phyloP scores from a whole-genome alignment of 73 alveolate genomes.

The Tetrahymena thermophila region DNA sequence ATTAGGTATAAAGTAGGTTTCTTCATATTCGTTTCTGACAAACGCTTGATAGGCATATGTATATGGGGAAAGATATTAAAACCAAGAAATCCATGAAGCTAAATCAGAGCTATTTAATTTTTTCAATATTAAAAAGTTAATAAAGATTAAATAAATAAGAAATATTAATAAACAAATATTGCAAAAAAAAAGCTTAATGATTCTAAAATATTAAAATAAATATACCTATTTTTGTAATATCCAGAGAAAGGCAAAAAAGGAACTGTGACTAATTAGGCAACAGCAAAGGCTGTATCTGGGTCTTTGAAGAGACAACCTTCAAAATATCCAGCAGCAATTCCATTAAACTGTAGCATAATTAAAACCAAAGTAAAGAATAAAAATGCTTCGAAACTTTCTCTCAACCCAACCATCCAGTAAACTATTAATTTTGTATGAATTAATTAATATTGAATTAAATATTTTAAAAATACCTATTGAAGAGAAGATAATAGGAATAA shows the following conservation, averaged over 20 bases:
- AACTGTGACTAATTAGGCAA: slow-evolving; percentile 22
- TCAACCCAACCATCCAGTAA: background rate
- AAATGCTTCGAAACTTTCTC: background rate
- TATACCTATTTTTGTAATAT: background rate
- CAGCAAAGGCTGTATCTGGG: slow-evolving; percentile 35
- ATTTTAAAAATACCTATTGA: background rate
- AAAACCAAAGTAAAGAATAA: background rate
- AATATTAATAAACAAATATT: no score
- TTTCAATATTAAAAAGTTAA: no score
- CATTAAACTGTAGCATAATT: background rate
- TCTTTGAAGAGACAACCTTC: slow-evolving; percentile 25
- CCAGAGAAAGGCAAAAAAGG: slow-evolving; percentile 55
- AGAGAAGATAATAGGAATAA: background rate
- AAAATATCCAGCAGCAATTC: slow-evolving; percentile 35
- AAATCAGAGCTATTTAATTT: slow-evolving; percentile 15
- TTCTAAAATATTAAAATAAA: background rate
- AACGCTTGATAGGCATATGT: slow-evolving; percentile 59
- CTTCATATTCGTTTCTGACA: slow-evolving; percentile 55
- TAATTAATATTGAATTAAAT: background rate
- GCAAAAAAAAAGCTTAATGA: no score
- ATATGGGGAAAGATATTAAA: slow-evolving; percentile 59
- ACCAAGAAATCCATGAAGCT: slow-evolving; percentile 46
- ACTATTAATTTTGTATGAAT: background rate
- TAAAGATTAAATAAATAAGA: no score
- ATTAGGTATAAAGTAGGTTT: background rate